These are phyloP conservation scores for Misopates orontium DNA, from an alignment of 257 asterid genomes.

Conservation along the genomic window DNA sequence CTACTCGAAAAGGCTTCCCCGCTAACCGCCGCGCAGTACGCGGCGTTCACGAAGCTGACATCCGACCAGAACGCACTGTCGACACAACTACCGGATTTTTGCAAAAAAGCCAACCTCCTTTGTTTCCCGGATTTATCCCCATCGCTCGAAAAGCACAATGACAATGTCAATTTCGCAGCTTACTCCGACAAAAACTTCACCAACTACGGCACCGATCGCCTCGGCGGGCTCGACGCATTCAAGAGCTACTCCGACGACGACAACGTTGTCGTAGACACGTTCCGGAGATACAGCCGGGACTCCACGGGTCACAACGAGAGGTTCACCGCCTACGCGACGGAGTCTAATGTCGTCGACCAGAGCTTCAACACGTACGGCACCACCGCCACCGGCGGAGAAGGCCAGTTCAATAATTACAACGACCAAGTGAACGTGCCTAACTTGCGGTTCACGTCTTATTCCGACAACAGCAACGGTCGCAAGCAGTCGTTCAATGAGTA, in stretches of 20 bases:
- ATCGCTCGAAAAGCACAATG: conserved; percentile 39
- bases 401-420: conserved; percentile 47
- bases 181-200: conserved; percentile 49
- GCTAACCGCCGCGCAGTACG: conserved; percentile 41
- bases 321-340: conserved; percentile 48
- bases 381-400: conserved; percentile 53
- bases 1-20: conserved; percentile 61
- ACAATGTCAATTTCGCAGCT: conserved; percentile 43
- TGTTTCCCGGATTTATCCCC: conserved; percentile 52
- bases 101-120: conserved; percentile 57
- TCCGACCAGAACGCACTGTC: conserved; percentile 39
- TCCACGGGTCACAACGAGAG: conserved; percentile 48
- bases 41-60: conserved; percentile 46
- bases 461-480: conserved; percentile 48
- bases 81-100: conserved; percentile 48
- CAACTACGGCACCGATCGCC: conserved; percentile 50
- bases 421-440: conserved; percentile 38
- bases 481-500: conserved; percentile 44
- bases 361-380: conserved; percentile 61
- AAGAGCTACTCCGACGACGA: conserved; percentile 45
- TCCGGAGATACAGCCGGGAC: conserved; percentile 67
- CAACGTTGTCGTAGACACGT: conserved; percentile 37
- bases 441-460: conserved; percentile 54
- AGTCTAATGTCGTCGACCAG: conserved; percentile 39
- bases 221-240: conserved; percentile 58